Conservation (phyloP, 2,329 filamentous ascomycete genomes). For the Diaporthe helianthi region DNA sequence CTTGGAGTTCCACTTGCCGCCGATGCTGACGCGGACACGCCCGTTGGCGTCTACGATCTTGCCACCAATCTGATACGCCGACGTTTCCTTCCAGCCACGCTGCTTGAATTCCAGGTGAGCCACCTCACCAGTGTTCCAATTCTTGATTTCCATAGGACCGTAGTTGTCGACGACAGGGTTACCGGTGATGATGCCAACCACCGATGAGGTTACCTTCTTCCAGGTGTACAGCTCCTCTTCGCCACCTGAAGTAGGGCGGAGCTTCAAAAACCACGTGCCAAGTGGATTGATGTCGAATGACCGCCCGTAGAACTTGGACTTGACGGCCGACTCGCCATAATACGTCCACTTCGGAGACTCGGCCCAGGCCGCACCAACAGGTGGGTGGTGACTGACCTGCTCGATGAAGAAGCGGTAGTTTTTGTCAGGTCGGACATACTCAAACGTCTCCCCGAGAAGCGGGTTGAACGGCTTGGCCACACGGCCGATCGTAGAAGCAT, state of each 20-base stretch:
- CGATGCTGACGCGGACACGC: conserved; percentile 86
- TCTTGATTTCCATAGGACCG: conserved; percentile 95
- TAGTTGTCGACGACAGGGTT: conserved; percentile 98
- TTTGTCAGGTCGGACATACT: conserved; percentile 94
- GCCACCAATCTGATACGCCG: conserved; percentile 86
- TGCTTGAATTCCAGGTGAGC: conserved; percentile 91
- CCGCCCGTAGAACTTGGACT: conserved; percentile 96
- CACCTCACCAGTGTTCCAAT: conserved; percentile 94
- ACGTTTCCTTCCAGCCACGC: conserved; percentile 93
- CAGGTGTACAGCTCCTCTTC: conserved; percentile 93
- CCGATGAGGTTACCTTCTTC: conserved; percentile 98
- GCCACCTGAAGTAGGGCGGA: conserved; percentile 77
- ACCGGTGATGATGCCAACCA: conserved; percentile 98
- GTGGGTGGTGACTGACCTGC: conserved; percentile 97
- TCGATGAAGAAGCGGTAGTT: conserved; percentile 98
- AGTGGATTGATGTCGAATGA: conserved; percentile 97
- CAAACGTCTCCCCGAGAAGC: conserved; percentile 93
- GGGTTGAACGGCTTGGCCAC: conserved; percentile 99
- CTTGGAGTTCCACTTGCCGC: conserved; percentile 96
- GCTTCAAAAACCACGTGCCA: conserved; percentile 93
- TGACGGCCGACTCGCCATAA: conserved; percentile 93
- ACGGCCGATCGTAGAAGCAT: conserved; percentile 94
- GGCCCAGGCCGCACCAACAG: conserved; percentile 90
- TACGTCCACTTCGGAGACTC: conserved; percentile 96
- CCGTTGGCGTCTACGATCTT: conserved; percentile 83